phyloP scores from a whole-genome alignment of 2,329 filamentous ascomycete species.

The Mycocentrospora acerina region DNA sequence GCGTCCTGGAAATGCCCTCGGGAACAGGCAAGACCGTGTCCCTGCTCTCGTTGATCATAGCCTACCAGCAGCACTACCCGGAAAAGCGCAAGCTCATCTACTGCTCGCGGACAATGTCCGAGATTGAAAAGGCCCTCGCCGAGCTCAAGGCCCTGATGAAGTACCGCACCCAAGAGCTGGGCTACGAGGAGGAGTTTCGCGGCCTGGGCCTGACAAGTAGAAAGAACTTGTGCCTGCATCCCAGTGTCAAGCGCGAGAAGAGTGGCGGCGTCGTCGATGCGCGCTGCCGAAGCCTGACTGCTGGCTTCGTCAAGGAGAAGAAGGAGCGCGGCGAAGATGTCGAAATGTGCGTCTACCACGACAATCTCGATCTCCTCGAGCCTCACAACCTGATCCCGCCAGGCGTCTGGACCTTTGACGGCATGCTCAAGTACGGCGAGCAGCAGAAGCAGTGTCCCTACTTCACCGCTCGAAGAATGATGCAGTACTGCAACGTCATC shows the following conservation, averaged over 20 bases:
- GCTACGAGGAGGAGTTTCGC: constrained; percentile 87
- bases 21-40: constrained; percentile 98
- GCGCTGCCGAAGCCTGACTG: constrained; percentile 91
- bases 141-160: constrained; percentile 94
- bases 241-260: constrained; percentile 94
- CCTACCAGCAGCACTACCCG: constrained; percentile 91
- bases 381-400: constrained; percentile 93
- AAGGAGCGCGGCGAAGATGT: constrained; percentile 94
- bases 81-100: constrained; percentile 97
- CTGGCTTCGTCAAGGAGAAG: constrained; percentile 96
- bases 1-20: constrained; percentile 97
- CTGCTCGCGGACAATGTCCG: constrained; percentile 99
- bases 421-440: constrained; percentile 84
- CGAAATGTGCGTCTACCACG: constrained; percentile 92
- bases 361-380: constrained; percentile 94
- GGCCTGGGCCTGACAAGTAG: constrained; percentile 91
- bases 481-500: constrained; percentile 99
- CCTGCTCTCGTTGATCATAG: constrained; percentile 89
- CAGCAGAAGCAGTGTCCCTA: constrained; percentile 97
- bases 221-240: constrained; percentile 95
- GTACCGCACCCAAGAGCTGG: constrained; percentile 86
- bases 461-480: constrained; percentile 95
- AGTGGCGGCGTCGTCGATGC: constrained; percentile 92
- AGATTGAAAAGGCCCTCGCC: constrained; percentile 95
- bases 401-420: constrained; percentile 94